Evolutionary conservation across 2,329 filamentous ascomycete genomes (phyloP), one percentile per base, ranked within the genome.

Genomic region (Fusarium phyllophilum): DNA sequence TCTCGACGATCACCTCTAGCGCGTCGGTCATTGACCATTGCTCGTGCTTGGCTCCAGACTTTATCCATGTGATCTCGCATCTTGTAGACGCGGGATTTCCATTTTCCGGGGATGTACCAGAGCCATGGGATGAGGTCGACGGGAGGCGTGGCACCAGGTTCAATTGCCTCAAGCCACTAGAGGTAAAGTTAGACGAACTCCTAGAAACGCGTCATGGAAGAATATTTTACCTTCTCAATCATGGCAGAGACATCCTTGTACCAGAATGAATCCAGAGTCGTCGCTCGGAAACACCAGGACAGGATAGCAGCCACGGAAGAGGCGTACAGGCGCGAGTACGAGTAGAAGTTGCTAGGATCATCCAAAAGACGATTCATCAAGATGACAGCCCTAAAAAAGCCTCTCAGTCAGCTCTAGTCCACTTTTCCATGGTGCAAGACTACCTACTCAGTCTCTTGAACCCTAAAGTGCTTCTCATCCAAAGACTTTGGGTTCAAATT

Each of bases 401-500:
- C n/a, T n/a, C n/a, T n/a, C n/a, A n/a, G n/a, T n/a, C n/a, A 54
- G 33, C 5, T 54, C 24, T 31, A 7, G 4, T 8, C 2, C 3
- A 33, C 2, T 8, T 4, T 5, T 7, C 5, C 15, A n/a, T 3
- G 20, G 5, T 49, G 0, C 15, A n/a, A 22, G 10, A 8, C n/a
- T 54, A 34, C n/a, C 2, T 24, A 51, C 48, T 51, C 31, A 20
- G 48, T 51, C 31, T 51, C 48, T 1, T 51, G 48, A 2, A 51
- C 48, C 6, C 48, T 34, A 3, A 51, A 51, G 6, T 51, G 48
- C 17, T 34, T 51, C 31, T 51, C 48, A 20, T 34, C 48, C n/a
- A 51, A 51, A 20, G 48, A 51, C 2, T 34, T 51, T 0, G n/a
- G 48, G 24, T 54, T 36, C 51, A 54, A 20, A 17, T 54, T 54